phyloP scores from a whole-genome alignment of 306 rosid species.

The Vigna reflexopilosa region DNA sequence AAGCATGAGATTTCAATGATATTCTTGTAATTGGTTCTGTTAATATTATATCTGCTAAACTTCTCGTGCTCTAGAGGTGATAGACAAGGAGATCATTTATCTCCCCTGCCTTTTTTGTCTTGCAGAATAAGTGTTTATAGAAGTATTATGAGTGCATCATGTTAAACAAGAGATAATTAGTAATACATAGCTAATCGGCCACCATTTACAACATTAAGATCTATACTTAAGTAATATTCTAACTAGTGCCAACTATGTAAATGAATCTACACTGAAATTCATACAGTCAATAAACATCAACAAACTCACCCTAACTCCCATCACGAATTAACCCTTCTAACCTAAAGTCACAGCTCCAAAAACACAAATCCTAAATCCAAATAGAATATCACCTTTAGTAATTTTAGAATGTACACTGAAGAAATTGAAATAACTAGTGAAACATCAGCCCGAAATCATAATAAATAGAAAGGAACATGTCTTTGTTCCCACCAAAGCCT shows the following conservation, averaged over 20 bases:
- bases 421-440: conserved; percentile 1
- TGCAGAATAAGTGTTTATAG: too few relatives aligned
- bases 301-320: conserved; percentile 20
- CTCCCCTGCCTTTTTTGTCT: too few relatives aligned
- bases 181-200: background rate
- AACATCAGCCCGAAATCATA: conserved; percentile 16
- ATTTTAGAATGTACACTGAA: background rate
- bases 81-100: too few relatives aligned
- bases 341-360: background rate
- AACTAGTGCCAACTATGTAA: background rate
- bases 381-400: background rate
- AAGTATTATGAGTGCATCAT: background rate
- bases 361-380: conserved; percentile 23
- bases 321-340: background rate
- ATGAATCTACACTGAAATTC: conserved; percentile 13
- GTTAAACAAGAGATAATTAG: background rate
- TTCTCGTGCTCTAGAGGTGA: too few relatives aligned
- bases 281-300: conserved; percentile 18
- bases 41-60: too few relatives aligned
- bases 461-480: background rate
- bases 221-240: background rate
- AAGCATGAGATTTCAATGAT: too few relatives aligned
- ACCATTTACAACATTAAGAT: background rate
- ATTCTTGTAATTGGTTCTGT: too few relatives aligned
- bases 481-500: background rate